A percentile compares a stretch with the other conserved stretches of the same genome.
phyloP scores from a whole-genome alignment of 2,329 filamentous ascomycete genomes.

The Calcarisporium arbuscula region DNA sequence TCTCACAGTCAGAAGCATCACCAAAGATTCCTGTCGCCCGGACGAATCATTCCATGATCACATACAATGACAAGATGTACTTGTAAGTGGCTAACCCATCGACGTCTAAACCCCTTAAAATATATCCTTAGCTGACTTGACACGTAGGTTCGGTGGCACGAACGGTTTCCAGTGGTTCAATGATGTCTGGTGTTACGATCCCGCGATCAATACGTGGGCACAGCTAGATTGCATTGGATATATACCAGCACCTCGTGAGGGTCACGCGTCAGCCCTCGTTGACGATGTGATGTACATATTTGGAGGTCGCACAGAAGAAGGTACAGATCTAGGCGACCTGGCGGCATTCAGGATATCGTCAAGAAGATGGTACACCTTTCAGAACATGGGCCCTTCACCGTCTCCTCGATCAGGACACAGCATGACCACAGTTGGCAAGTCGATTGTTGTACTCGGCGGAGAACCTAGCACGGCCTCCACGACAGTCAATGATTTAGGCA shows the following conservation, averaged over 20 bases:
- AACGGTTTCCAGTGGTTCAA: conserved; percentile 98
- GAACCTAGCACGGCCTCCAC: conserved; percentile 85
- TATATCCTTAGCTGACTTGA: conserved; percentile 9
- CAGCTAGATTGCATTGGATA: conserved; percentile 96
- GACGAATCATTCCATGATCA: conserved; percentile 91
- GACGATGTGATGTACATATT: conserved; percentile 99
- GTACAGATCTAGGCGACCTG: conserved; percentile 84
- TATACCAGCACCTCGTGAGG: conserved; percentile 88
- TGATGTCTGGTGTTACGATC: conserved; percentile 96
- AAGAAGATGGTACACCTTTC: conserved; percentile 96
- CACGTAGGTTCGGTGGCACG: conserved; percentile 81
- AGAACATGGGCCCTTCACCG: conserved; percentile 97
- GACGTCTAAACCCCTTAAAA: background rate
- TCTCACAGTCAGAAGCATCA: conserved; percentile 60
- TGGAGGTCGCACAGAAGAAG: conserved; percentile 90
- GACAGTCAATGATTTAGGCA: conserved; percentile 75
- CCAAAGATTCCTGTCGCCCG: conserved; percentile 68
- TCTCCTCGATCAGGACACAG: conserved; percentile 92
- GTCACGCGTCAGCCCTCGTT: conserved; percentile 86
- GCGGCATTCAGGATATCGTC: conserved; percentile 72
- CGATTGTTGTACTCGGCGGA: conserved; percentile 85
- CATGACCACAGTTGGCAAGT: conserved; percentile 93
- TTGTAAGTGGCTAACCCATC: conserved; percentile 53
- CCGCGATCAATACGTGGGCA: conserved; percentile 72
- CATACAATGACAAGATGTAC: conserved; percentile 88